Base-by-base conservation (phyloP, 768 basidiomycete species). In the Tulasnella sp. region DNA sequence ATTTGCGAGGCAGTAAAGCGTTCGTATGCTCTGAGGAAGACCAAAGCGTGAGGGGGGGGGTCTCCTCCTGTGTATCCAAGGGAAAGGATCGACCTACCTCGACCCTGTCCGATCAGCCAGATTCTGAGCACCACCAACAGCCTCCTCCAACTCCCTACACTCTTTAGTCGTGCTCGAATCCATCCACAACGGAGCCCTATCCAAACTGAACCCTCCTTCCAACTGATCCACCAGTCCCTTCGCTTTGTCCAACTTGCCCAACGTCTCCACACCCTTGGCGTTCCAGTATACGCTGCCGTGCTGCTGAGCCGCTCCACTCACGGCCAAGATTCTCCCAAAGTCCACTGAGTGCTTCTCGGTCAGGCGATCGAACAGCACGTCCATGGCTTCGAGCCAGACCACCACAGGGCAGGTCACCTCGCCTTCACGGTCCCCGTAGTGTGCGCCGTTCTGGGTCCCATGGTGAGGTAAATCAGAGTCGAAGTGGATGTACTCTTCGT, bases 251-350 rank as follows among this genome's bases (percentile, higher is more conserved):
- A 94, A 86, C 2, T 84, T 84, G 2, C 88, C 84, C 9, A 96
- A 86, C 10, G 88, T 82, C 6, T 79, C 51, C 75, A 88, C 87
- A 0, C 90, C 91, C 15, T 85, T 83, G 16, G 83, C 80, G 0
- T 91, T 91, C 94, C 93, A 95, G 82, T 91, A 94, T 3, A 95
- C 92, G 5, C 92, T 93, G 29, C 93, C 93, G 83, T 95, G 94
- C 92, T 94, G 93, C 87, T 94, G 93, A 15, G 90, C 93, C 23
- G 92, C 92, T 15, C 93, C 93, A 57, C 91, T 92, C 78, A 95
- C 86, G 15, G 89, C 91, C 5, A 85, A 85, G 79, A 95, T 89
- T 42, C 86, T 84, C 57, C 83, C 82, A 75, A 93, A 87, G 77
- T 91, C 86, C 37, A 93, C 89, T 20, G 87, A 88, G 23, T 51